Conservation (phyloP, 1,284 basidiomycete genomes). For the Austroboletus sp. region DNA sequence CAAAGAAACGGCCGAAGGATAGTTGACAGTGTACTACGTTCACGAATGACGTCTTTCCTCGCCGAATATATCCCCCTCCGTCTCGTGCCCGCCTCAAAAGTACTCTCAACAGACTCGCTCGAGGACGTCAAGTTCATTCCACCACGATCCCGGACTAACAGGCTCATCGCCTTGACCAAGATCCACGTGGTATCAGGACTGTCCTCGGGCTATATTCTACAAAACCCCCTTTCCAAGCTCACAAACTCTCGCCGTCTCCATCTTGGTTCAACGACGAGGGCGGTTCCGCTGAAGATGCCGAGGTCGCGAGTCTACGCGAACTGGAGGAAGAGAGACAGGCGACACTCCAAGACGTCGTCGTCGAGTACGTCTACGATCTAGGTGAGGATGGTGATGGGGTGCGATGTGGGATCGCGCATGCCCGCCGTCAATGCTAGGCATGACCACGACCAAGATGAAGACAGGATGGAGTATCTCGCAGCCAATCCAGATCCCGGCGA, state of each 20-base stretch:
- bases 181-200: constrained; percentile 68
- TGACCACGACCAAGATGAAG: constrained; percentile 82
- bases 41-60: constrained; percentile 12
- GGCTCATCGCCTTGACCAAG: constrained; percentile 70
- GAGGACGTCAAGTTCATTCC: constrained; percentile 49
- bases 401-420: background rate
- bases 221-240: background rate
- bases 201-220: background rate
- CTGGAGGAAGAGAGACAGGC: constrained; percentile 85
- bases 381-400: constrained; percentile 31
- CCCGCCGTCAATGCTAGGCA: constrained; percentile 41
- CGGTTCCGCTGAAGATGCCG: constrained; percentile 53
- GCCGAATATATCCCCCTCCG: too few relatives aligned
- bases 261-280: constrained; percentile 49
- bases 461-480: constrained; percentile 51
- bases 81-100: constrained; percentile 26
- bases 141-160: background rate
- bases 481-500: constrained; percentile 76
- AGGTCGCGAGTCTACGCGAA: constrained; percentile 76
- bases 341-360: constrained; percentile 44
- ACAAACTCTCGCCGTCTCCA: background rate
- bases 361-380: constrained; percentile 62
- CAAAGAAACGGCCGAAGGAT: too few relatives aligned
- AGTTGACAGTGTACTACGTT: background rate
- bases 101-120: constrained; percentile 45